These are phyloP conservation scores for Didymosphaeria variabile DNA, from an alignment of 2,329 filamentous ascomycete species.

Conservation along the genomic window DNA sequence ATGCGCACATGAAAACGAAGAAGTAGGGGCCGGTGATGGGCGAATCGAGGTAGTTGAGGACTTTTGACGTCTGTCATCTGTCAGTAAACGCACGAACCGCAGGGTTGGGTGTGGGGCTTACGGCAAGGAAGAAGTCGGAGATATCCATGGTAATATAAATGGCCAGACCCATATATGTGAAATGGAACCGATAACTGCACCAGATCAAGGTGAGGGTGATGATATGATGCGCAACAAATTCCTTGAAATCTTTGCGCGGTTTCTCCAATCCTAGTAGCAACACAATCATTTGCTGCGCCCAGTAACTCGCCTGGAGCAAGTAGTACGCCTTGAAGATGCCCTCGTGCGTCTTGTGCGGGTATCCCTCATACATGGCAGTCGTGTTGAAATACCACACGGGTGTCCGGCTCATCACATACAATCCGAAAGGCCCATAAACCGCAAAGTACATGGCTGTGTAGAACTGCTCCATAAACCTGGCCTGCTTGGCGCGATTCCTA, in stretches of 20 bases:
- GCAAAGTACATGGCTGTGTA: conserved; percentile 94
- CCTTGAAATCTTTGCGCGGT: conserved; percentile 92
- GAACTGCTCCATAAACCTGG: conserved; percentile 93
- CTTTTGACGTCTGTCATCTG: conserved; percentile 77
- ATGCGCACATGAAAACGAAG: conserved; percentile 79
- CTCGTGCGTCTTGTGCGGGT: conserved; percentile 83
- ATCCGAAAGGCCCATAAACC: conserved; percentile 80
- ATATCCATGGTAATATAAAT: conserved; percentile 97
- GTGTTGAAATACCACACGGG: conserved; percentile 97
- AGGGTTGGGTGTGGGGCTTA: conserved; percentile 57
- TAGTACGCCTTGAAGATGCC: conserved; percentile 94
- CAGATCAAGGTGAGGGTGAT: conserved; percentile 85
- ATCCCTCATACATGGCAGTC: conserved; percentile 85
- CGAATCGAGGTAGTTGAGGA: conserved; percentile 88
- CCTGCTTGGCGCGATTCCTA: conserved; percentile 77
- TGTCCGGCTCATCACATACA: conserved; percentile 92
- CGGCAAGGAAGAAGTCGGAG: conserved; percentile 93
- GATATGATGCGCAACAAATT: conserved; percentile 90
- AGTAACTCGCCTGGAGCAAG: conserved; percentile 92
- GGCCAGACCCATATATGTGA: conserved; percentile 91
- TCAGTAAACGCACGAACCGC: background rate
- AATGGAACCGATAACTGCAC: conserved; percentile 93
- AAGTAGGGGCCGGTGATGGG: conserved; percentile 85
- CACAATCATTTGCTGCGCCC: conserved; percentile 93
- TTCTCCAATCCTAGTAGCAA: conserved; percentile 88